These are phyloP conservation scores for Periconia sp. DNA, from an alignment of 2,329 filamentous ascomycete species.

Conservation along the genomic window DNA sequence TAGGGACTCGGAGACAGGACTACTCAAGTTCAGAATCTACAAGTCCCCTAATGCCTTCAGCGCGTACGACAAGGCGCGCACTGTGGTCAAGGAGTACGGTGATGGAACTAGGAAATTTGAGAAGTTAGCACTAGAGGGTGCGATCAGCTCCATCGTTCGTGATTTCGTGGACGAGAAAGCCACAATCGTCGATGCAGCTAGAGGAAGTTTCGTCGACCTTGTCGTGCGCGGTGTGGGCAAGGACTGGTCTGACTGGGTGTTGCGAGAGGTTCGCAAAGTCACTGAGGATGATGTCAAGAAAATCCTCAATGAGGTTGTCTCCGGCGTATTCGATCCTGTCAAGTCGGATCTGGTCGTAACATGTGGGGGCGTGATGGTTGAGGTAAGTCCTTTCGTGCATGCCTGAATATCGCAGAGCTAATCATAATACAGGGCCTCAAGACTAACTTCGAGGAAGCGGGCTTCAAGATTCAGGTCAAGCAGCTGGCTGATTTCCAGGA, in stretches of 20 bases:
- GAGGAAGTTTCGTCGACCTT: constrained; percentile 80
- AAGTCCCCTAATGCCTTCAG: constrained; percentile 88
- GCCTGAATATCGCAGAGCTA: constrained; percentile 10
- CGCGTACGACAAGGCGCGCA: constrained; percentile 78
- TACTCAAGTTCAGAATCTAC: constrained; percentile 85
- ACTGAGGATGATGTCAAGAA: constrained; percentile 76
- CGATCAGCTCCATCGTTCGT: constrained; percentile 87
- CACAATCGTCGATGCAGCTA: constrained; percentile 81
- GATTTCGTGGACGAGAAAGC: constrained; percentile 86
- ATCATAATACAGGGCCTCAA: constrained; percentile 67
- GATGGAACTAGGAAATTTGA: constrained; percentile 76
- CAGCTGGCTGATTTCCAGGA: constrained; percentile 83
- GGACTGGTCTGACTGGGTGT: constrained; percentile 77
- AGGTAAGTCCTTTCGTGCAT: constrained; percentile 63
- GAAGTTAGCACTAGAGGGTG: constrained; percentile 82
- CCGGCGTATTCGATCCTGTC: constrained; percentile 80
- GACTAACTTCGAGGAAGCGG: constrained; percentile 73
- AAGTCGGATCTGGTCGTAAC: constrained; percentile 87
- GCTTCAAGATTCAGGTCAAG: constrained; percentile 79
- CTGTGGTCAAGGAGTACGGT: constrained; percentile 76
- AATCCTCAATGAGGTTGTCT: constrained; percentile 74
- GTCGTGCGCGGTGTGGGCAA: constrained; percentile 78
- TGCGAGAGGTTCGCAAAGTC: constrained; percentile 78
- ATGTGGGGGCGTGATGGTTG: constrained; percentile 82
- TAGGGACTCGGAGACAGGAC: constrained; percentile 78